A percentile compares a stretch with the other conserved stretches of the same genome.
Conservation (phyloP, 2,329 filamentous ascomycete genomes). For the Zarea fungicola region DNA sequence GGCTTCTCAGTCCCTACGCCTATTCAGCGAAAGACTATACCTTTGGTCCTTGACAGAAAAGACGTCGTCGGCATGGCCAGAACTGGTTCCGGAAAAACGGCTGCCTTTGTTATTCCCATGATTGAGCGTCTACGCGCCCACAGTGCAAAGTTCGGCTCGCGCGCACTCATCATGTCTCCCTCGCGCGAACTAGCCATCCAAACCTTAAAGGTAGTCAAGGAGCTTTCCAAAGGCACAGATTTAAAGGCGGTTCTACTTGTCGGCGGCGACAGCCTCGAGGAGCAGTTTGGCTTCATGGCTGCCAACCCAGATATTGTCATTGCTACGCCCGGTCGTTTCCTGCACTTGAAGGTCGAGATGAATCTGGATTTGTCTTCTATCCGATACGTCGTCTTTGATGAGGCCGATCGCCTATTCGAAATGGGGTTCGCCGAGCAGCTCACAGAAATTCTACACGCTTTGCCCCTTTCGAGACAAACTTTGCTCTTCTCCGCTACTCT, state of each 20-base stretch:
- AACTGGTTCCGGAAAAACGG: conserved; percentile 98
- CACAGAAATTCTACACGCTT: conserved; percentile 83
- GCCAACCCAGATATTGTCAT: conserved; percentile 96
- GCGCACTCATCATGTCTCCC: conserved; percentile 84
- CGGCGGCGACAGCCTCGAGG: conserved; percentile 91
- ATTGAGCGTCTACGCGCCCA: conserved; percentile 88
- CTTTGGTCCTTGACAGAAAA: conserved; percentile 78
- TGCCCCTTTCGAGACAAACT: conserved; percentile 81
- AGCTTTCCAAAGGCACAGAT: conserved; percentile 85
- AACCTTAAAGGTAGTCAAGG: conserved; percentile 93
- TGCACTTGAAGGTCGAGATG: conserved; percentile 98
- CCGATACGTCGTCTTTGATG: conserved; percentile 93
- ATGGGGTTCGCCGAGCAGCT: conserved; percentile 97
- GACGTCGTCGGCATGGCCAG: conserved; percentile 99
- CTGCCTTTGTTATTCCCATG: conserved; percentile 97
- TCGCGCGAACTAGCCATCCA: conserved; percentile 92
- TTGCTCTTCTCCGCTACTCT: conserved; percentile 92
- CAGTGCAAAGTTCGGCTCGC: conserved; percentile 77
- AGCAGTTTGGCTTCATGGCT: conserved; percentile 90
- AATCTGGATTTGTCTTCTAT: conserved; percentile 83
- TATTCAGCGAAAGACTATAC: conserved; percentile 95
- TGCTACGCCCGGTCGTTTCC: conserved; percentile 90
- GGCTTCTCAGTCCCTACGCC: conserved; percentile 95
- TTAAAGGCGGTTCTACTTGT: conserved; percentile 85
- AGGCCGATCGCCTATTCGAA: conserved; percentile 94